These are phyloP conservation scores for Spathaspora arborariae DNA, from an alignment of 805 yeast species.

Conservation along the genomic window DNA sequence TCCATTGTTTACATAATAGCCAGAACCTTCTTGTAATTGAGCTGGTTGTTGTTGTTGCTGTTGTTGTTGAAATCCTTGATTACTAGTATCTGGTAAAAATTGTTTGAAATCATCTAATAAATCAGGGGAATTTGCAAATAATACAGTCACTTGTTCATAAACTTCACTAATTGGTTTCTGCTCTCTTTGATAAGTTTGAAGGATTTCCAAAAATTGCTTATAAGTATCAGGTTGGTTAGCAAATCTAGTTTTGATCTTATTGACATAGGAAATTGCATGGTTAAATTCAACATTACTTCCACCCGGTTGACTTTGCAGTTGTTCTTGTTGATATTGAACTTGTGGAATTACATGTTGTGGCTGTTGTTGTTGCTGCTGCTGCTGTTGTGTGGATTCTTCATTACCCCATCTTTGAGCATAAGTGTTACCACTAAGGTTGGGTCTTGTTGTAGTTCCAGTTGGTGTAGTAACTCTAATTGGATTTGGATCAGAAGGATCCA, in stretches of 20 bases:
- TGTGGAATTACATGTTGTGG: slow-evolving; percentile 5
- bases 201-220: slow-evolving; percentile 88
- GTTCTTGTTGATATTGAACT: slow-evolving; percentile 4
- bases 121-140: slow-evolving; percentile 93
- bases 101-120: slow-evolving; percentile 91
- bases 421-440: slow-evolving; percentile 38
- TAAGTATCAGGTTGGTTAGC: slow-evolving; percentile 93
- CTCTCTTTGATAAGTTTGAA: slow-evolving; percentile 95
- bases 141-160: slow-evolving; percentile 83
- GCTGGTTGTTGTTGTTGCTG: slow-evolving; percentile 21
- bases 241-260: slow-evolving; percentile 91
- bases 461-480: slow-evolving; percentile 96
- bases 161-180: slow-evolving; percentile 95
- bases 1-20: slow-evolving; percentile 21
- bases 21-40: slow-evolving; percentile 16
- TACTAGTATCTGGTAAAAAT: slow-evolving; percentile 83
- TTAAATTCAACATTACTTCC: slow-evolving; percentile 88
- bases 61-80: slow-evolving; percentile 24
- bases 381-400: slow-evolving; percentile 16
- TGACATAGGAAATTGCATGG: slow-evolving; percentile 94
- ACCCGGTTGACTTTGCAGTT: slow-evolving; percentile 14
- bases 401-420: slow-evolving; percentile 23
- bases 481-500: slow-evolving; percentile 83
- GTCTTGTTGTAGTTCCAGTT: slow-evolving; percentile 76
- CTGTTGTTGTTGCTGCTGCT: slow-evolving; percentile 15